Evolutionary conservation across 2,329 filamentous ascomycete genomes (phyloP), one percentile per base, ranked within the genome.

Genomic region (Annulohypoxylon truncatum): DNA sequence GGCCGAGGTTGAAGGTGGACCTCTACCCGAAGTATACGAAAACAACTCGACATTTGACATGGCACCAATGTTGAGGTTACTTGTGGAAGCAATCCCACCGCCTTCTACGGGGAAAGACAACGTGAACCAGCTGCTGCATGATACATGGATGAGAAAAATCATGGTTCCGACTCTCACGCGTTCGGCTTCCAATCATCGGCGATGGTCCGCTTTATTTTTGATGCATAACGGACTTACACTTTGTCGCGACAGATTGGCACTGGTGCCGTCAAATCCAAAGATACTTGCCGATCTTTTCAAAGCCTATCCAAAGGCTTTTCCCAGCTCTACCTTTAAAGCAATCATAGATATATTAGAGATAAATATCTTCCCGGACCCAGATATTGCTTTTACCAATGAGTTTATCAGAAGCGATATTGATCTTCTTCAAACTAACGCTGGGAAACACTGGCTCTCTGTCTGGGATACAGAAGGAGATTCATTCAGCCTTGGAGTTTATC

Each of bases 191-290:
- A 76, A 75, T 18, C 74, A 79, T 44, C 50, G 29, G 2, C 73
- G 74, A 22, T 81, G 78, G 78, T 73, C 74, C 20, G 46, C 64
- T 0, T 48, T 78, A 8, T 80, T 80, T 35, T 51, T 78, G 2
- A 59, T 64, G n/a, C 74, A 70, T 48, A 72, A 79, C 44, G 58
- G 68, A 0, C 72, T 80, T n/a, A 18, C 35, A 0, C 51, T 77
- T 0, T 56, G 64, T 12, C 51, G 56, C 0, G 59, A 75, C 4
- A n/a, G 35, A 1, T 53, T 79, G 6, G 75, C 78, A 0, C 20
- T 52, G 0, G 56, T 74, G 0, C 77, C 79, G 0, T 44, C 73
- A 0, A 69, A 67, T 4, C 65, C 71, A 1, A 9, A 2, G 0
- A 24, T 63, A 2, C 52, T 76, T 1, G 9, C 47, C 0, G 22